Evolutionary conservation across 768 basidiomycete genomes (phyloP).

Genomic region (Chalciporus pseudorubinellus): DNA sequence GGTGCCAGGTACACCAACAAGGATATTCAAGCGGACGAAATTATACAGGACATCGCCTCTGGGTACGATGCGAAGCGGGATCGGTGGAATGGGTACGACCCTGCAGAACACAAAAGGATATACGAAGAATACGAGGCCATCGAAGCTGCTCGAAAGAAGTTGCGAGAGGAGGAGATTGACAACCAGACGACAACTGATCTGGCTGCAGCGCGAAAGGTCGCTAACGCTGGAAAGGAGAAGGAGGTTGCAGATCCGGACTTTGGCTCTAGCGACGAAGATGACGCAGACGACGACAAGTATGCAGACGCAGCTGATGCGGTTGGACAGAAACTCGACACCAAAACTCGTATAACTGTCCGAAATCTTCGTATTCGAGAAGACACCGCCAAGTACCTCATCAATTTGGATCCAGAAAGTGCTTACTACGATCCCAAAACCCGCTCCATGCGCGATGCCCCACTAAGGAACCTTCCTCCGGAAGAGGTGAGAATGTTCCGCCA

Average conservation of each 20-base stretch:
- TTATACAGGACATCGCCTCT: constrained; percentile 72
- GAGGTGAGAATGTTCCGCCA: constrained; percentile 57
- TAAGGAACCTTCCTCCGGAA: constrained; percentile 73
- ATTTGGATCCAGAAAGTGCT: constrained; percentile 90
- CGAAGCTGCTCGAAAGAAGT: constrained; percentile 85
- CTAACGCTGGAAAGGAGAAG: constrained; percentile 77
- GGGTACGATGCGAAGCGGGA: constrained; percentile 96
- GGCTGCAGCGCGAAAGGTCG: constrained; percentile 90
- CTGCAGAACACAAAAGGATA: constrained; percentile 78
- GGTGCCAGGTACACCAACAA: constrained; percentile 92
- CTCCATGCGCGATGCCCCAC: constrained; percentile 97
- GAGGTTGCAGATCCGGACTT: constrained; percentile 85
- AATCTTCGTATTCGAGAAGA: constrained; percentile 99
- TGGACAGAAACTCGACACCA: constrained; percentile 96
- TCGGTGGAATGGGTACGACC: constrained; percentile 97
- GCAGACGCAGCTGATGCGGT: constrained; percentile 97
- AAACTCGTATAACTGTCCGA: constrained; percentile 96
- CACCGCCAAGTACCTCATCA: constrained; percentile 97
- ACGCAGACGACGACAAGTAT: constrained; percentile 96
- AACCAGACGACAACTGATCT: constrained; percentile 93
- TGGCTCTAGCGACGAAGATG: constrained; percentile 94
- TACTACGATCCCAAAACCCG: constrained; percentile 99
- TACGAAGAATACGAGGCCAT: constrained; percentile 94
- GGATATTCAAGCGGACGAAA: constrained; percentile 88
- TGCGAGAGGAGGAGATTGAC: constrained; percentile 96